A percentile compares a stretch with the other conserved stretches of the same genome.
Conservation (phyloP, 257 asterid genomes). For the Fraxinus pennsylvanica region DNA sequence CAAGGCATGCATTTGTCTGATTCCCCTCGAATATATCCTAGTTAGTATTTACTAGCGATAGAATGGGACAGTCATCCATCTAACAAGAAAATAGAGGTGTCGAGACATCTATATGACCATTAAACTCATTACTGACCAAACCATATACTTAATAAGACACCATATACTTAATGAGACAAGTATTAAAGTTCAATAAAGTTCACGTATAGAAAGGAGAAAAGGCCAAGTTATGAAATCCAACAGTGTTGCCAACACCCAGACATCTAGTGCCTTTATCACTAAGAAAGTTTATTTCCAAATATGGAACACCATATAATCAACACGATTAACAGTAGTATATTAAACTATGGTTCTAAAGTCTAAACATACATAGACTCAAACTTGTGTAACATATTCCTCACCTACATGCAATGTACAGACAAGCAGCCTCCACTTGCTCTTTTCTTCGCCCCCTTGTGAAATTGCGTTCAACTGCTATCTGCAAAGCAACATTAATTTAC, state of each 20-base stretch:
- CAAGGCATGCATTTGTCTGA: neutral
- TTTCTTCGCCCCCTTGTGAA: slow-evolving; percentile 91
- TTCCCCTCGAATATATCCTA: neutral
- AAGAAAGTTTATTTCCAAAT: neutral
- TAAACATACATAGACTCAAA: neutral
- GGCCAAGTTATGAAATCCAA: neutral
- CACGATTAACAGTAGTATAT: neutral
- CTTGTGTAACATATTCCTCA: slow-evolving; percentile 33
- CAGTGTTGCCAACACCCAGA: neutral
- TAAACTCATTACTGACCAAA: neutral
- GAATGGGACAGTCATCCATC: too few species aligned
- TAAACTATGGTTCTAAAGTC: neutral
- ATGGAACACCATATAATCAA: neutral
- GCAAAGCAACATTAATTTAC: slow-evolving; percentile 28
- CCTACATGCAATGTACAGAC: slow-evolving; percentile 85
- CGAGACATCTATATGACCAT: too few species aligned
- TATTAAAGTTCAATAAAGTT: neutral
- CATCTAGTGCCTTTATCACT: neutral
- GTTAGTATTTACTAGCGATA: too few species aligned
- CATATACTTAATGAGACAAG: neutral
- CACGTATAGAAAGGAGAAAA: neutral
- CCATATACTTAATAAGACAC: neutral
- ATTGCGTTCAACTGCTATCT: slow-evolving; percentile 69
- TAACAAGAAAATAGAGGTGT: too few species aligned
- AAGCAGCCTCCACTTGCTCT: slow-evolving; percentile 81